phyloP scores from a whole-genome alignment of 129 eudicot genomes.

The Pittosporum tobira region DNA sequence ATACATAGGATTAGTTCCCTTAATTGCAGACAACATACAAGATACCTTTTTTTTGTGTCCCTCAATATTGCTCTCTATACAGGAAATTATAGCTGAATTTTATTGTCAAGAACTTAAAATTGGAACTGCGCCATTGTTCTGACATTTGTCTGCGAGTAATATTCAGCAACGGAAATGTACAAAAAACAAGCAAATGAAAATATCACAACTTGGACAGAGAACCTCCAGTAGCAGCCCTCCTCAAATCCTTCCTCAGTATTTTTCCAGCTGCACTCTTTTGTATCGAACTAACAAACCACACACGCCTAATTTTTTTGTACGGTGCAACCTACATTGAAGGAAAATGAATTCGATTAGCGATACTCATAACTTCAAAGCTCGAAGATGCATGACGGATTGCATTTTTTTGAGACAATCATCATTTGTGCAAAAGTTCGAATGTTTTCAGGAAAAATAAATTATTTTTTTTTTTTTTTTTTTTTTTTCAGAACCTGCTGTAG shows the following conservation, averaged over 20 bases:
- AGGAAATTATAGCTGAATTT: too few relatives aligned
- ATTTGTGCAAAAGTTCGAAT: background rate
- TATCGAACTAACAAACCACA: slow-evolving; percentile 18
- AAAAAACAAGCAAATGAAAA: background rate
- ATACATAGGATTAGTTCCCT: too few relatives aligned
- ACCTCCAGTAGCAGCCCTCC: slow-evolving; percentile 1
- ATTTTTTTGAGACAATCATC: background rate
- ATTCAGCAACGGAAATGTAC: too few relatives aligned
- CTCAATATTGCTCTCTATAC: too few relatives aligned
- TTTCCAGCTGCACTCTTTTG: slow-evolving; percentile 36
- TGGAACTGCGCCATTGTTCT: too few relatives aligned
- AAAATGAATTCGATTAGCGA: background rate
- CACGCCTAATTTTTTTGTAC: slow-evolving; percentile 30
- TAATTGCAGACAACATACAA: too few relatives aligned
- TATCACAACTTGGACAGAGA: slow-evolving; percentile 11
- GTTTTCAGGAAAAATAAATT: too few relatives aligned
- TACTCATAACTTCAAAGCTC: background rate
- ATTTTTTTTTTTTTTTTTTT: too few relatives aligned
- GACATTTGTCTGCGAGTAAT: too few relatives aligned
- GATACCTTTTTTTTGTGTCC: too few relatives aligned
- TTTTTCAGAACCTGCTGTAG: background rate
- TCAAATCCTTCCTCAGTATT: slow-evolving; percentile 27
- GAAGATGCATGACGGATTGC: background rate
- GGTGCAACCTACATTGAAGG: slow-evolving; percentile 30
- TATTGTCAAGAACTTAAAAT: too few relatives aligned